A percentile compares a stretch with the other conserved stretches of the same genome.
These are phyloP conservation scores for Diplodia intermedia DNA, from an alignment of 2,329 filamentous ascomycete genomes.

Conservation along the genomic window DNA sequence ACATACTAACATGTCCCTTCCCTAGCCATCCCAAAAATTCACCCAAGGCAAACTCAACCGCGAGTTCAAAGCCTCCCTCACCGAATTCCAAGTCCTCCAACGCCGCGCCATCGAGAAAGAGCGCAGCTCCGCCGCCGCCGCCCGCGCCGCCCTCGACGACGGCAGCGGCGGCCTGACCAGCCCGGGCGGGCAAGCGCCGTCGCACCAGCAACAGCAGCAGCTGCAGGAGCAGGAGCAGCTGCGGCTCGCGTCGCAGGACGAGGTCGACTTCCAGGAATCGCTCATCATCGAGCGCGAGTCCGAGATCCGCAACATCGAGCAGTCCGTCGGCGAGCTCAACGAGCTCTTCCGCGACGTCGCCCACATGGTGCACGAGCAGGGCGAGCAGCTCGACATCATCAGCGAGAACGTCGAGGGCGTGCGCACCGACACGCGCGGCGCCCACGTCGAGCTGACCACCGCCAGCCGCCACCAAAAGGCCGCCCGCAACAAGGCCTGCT, in stretches of 20 bases:
- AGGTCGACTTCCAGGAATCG: slow-evolving; percentile 96
- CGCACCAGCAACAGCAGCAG: slow-evolving; percentile 50
- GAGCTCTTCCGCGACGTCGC: slow-evolving; percentile 98
- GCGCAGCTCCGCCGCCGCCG: slow-evolving; percentile 81
- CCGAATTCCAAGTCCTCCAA: slow-evolving; percentile 93
- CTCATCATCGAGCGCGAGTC: slow-evolving; percentile 95
- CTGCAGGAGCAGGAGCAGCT: slow-evolving; percentile 69
- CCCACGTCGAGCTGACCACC: slow-evolving; percentile 82
- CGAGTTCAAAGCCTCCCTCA: slow-evolving; percentile 87
- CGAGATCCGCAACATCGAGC: slow-evolving; percentile 97
- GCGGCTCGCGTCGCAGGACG: slow-evolving; percentile 85
- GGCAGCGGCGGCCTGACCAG: slow-evolving; percentile 44
- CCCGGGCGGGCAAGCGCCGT: slow-evolving; percentile 56
- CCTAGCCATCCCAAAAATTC: slow-evolving; percentile 90
- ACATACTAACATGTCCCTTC: slow-evolving; percentile 3
- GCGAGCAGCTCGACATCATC: slow-evolving; percentile 85
- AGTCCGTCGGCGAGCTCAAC: slow-evolving; percentile 92
- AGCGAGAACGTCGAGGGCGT: slow-evolving; percentile 86
- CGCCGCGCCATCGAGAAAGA: slow-evolving; percentile 90
- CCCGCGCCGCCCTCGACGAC: slow-evolving; percentile 75
- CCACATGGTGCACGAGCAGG: slow-evolving; percentile 94
- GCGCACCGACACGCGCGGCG: slow-evolving; percentile 80
- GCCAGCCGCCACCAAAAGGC: slow-evolving; percentile 94
- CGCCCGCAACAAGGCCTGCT: slow-evolving; percentile 92
- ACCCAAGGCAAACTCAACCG: slow-evolving; percentile 93